Conservation (phyloP, 139 green algal genomes). For the Nannochloris sp. region DNA sequence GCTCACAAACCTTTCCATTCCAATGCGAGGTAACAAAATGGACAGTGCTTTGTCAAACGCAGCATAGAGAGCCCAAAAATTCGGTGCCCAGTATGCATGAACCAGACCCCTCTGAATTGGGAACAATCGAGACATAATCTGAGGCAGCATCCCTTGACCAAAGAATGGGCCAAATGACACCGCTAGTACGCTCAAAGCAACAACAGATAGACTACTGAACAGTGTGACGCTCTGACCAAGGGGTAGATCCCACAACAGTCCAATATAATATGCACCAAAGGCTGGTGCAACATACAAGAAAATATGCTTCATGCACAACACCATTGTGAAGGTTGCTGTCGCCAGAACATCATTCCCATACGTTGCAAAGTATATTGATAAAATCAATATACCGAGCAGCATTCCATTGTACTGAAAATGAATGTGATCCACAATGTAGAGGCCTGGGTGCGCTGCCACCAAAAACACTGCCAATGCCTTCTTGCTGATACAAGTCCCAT, state of each 20-base stretch:
- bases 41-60: slow-evolving; percentile 62
- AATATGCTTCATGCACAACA: slow-evolving; percentile 92
- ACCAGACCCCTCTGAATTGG: slow-evolving; percentile 82
- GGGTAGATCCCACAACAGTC: slow-evolving; percentile 33
- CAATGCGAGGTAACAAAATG: slow-evolving; percentile 15
- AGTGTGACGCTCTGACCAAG: background rate
- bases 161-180: slow-evolving; percentile 66
- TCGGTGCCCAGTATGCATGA: slow-evolving; percentile 95
- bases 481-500: background rate
- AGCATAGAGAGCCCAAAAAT: slow-evolving; percentile 88
- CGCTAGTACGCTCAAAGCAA: slow-evolving; percentile 43
- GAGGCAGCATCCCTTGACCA: slow-evolving; percentile 36
- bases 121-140: slow-evolving; percentile 64
- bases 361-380: slow-evolving; percentile 40
- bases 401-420: slow-evolving; percentile 99
- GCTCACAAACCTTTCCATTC: background rate
- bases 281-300: slow-evolving; percentile 76
- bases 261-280: slow-evolving; percentile 74
- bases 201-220: slow-evolving; percentile 37
- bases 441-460: slow-evolving; percentile 50
- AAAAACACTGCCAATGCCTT: slow-evolving; percentile 26
- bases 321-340: slow-evolving; percentile 60
- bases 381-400: slow-evolving; percentile 75
- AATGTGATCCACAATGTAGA: slow-evolving; percentile 94
- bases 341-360: slow-evolving; percentile 26